These are phyloP conservation scores for Trichoderma polysporum DNA, from an alignment of 2,329 filamentous ascomycete genomes.

Conservation along the genomic window DNA sequence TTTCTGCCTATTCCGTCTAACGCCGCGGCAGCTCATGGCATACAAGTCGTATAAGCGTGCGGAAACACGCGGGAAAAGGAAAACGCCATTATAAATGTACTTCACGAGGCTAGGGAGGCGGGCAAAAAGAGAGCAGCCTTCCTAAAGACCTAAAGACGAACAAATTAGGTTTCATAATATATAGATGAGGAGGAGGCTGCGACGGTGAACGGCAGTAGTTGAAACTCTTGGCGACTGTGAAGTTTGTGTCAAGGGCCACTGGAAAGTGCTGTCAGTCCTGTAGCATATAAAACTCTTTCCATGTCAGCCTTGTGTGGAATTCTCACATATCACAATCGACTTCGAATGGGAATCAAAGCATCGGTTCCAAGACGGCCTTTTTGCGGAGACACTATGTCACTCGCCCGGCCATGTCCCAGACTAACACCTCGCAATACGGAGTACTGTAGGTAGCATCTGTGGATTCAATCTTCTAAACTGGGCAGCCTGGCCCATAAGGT, in stretches of 20 bases:
- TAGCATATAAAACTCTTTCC: constrained; percentile 57
- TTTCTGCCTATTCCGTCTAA: background rate
- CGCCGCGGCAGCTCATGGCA: background rate
- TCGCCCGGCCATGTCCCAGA: constrained; percentile 62
- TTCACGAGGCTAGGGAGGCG: background rate
- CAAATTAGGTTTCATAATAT: background rate
- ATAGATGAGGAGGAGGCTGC: background rate
- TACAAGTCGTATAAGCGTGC: background rate
- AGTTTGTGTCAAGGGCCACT: background rate
- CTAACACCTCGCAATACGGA: constrained; percentile 70
- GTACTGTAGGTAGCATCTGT: constrained; percentile 54
- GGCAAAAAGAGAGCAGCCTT: background rate
- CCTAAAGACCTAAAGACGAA: background rate
- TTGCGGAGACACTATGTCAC: constrained; percentile 79
- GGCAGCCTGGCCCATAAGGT: background rate
- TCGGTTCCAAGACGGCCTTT: constrained; percentile 79
- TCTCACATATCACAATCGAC: constrained; percentile 69
- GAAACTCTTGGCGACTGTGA: background rate
- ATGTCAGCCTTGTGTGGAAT: constrained; percentile 61
- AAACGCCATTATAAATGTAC: background rate
- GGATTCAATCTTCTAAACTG: background rate
- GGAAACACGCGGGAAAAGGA: background rate
- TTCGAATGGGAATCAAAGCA: background rate
- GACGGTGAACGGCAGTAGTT: background rate
- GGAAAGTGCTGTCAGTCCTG: background rate